Evolutionary conservation across 331 rosid species (phyloP).

Genomic region (Spiraea crenata): DNA sequence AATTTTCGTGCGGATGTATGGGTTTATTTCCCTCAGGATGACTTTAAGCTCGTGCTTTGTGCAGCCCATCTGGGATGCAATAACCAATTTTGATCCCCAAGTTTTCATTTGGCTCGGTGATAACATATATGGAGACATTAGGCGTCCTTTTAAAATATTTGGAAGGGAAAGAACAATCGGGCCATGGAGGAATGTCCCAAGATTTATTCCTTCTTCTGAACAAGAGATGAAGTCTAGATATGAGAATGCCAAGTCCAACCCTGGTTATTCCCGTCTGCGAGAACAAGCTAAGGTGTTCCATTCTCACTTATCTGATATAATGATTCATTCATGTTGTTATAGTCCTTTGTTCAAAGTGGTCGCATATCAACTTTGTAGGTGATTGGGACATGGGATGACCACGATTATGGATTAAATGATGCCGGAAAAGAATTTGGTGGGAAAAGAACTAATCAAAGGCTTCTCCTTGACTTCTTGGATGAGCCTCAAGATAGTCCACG

Average conservation of each 20-base stretch:
- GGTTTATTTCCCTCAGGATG: not conserved
- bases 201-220: constrained; percentile 60
- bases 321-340: not conserved
- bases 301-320: constrained; percentile 8
- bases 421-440: constrained; percentile 70
- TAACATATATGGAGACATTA: constrained; percentile 79
- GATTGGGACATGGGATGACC: constrained; percentile 91
- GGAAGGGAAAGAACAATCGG: constrained; percentile 76
- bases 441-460: constrained; percentile 62
- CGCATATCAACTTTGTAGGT: constrained; percentile 46
- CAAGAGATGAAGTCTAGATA: constrained; percentile 63
- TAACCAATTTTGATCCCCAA: constrained; percentile 56
- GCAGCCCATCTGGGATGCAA: constrained; percentile 73
- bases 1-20: constrained; percentile 4
- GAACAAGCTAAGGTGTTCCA: constrained; percentile 47
- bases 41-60: constrained; percentile 20
- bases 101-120: constrained; percentile 82
- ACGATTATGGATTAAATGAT: constrained; percentile 80
- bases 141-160: constrained; percentile 58
- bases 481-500: constrained; percentile 75
- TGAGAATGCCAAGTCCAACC: constrained; percentile 52
- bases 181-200: constrained; percentile 76
- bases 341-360: constrained; percentile 18
- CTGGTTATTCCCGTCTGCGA: constrained; percentile 56
- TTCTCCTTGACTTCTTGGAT: constrained; percentile 80